Base-by-base conservation (phyloP, 2,329 filamentous ascomycete species). In the Diaporthe vaccinii region DNA sequence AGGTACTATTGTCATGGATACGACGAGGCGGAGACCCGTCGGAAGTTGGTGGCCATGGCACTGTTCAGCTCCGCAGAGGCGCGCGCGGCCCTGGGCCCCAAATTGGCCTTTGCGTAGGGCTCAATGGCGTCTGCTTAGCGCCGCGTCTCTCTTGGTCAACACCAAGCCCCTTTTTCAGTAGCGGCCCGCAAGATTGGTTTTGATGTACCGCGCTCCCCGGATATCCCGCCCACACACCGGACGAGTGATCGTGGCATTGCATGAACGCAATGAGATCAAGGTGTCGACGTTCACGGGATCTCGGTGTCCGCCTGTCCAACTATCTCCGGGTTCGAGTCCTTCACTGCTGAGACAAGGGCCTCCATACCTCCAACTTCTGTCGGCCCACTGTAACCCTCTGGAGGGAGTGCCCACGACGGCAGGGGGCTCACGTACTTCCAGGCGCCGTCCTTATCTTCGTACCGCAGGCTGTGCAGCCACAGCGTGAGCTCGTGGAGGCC, bases 381-480 rank as follows among this genome's bases (percentile, higher is more conserved):
- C 28, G 94, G 94, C 0, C 95, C 95, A 61, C 90, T 90, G 80
- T 89, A 86, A 1, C 93, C 94, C 20, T 88, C 85, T 0, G 96
- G 95, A 9, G 96, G 95, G 73, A 98, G 83, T 22, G 95, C 96
- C 97, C 97, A 99, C 28, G 87, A 86, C 1, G 97, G 97, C 82
- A 98, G 87, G 34, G 92, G 90, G 78, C 96, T 98, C 81, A 93
- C 91, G 83, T 98, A 98, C 72, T 92, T 92, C 97, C 97, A 99
- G 72, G 88, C 88, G 5, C 96, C 96, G 36, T 92, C 91, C 36
- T 92, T 90, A 82, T 96, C 96, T 79, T 96, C 93, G 83, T 99
- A 99, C 61, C 94, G 92, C 76, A 95, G 91, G 74, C 96, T 97
- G 86, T 99, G 97, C 77, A 99, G 88, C 89, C 96, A 99, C 55